phyloP scores from a whole-genome alignment of 1,284 basidiomycete species.

The Ceratobasidium sp. region DNA sequence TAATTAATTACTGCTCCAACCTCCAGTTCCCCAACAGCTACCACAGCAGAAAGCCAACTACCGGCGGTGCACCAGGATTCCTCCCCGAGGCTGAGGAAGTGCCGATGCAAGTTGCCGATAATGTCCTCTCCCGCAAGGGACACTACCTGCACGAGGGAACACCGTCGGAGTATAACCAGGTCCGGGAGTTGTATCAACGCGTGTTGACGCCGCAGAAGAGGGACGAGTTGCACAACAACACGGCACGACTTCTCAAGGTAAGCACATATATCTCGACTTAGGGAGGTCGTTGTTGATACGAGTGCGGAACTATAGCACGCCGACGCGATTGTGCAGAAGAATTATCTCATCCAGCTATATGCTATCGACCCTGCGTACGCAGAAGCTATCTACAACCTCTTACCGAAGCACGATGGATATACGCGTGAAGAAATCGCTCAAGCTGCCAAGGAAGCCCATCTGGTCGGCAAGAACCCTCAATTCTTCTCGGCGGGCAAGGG shows the following conservation, averaged over 20 bases:
- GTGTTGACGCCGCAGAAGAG: conserved; percentile 51
- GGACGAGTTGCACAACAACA: conserved; percentile 53
- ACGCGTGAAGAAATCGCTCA: conserved; percentile 50
- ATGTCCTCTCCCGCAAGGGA: conserved; percentile 51
- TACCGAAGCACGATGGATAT: conserved; percentile 48
- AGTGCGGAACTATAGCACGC: conserved; percentile 47
- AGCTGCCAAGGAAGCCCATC: conserved; percentile 44
- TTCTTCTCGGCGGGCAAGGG: conserved; percentile 16
- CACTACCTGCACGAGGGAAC: conserved; percentile 53
- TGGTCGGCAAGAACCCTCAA: conserved; percentile 39
- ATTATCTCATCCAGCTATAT: conserved; percentile 52
- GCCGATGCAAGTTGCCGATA: conserved; percentile 52
- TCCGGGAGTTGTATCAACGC: conserved; percentile 51
- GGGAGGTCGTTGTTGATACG: not conserved
- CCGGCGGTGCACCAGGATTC: conserved; percentile 50
- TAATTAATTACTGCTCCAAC: not conserved
- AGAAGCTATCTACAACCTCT: conserved; percentile 50
- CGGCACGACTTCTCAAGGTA: conserved; percentile 50
- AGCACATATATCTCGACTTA: not conserved
- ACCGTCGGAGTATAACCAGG: conserved; percentile 52
- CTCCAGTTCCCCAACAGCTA: conserved; percentile 52
- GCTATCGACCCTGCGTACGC: conserved; percentile 52
- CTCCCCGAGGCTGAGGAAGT: conserved; percentile 49
- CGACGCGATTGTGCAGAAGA: conserved; percentile 52
- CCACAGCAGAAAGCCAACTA: conserved; percentile 49